A percentile compares a stretch with the other conserved stretches of the same genome.
phyloP scores from a whole-genome alignment of 495 filamentous ascomycete genomes.

The Penicillium maclennaniae region DNA sequence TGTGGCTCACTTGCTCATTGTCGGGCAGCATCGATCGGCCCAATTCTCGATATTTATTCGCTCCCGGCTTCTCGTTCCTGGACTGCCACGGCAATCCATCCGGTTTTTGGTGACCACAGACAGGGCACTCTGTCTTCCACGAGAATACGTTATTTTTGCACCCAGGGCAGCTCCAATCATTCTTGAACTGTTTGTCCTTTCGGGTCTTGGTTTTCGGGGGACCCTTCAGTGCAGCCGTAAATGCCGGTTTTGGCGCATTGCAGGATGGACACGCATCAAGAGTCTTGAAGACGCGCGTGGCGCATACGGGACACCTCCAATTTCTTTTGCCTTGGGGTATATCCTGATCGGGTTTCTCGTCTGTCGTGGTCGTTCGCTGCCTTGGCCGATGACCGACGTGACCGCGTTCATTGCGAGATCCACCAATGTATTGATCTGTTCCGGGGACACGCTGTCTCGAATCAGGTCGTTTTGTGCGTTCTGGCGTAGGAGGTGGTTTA shows the following conservation, averaged over 20 bases:
- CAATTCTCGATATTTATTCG: constrained; percentile 21
- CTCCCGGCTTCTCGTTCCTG: constrained; percentile 2
- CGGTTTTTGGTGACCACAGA: constrained; percentile 1
- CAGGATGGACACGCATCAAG: constrained; percentile 30
- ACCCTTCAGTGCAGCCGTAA: neutral
- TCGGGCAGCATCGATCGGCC: constrained; percentile 14
- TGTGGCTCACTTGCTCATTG: neutral
- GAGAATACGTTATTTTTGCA: constrained; percentile 2
- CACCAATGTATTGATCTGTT: neutral
- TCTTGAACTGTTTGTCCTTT: neutral
- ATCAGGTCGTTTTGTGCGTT: neutral
- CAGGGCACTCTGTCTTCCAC: neutral
- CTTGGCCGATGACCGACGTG: neutral
- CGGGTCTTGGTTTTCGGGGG: neutral
- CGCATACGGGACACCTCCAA: constrained; percentile 37
- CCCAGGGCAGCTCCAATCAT: constrained; percentile 9
- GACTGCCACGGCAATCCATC: neutral
- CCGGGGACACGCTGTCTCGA: neutral
- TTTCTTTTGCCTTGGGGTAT: constrained; percentile 11
- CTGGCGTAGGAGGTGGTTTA: constrained; percentile 3
- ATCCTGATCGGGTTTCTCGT: neutral
- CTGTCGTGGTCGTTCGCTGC: neutral
- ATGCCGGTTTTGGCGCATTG: constrained; percentile 23
- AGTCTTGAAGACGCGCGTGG: constrained; percentile 19
- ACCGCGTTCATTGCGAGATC: neutral